A percentile compares a stretch with the other conserved stretches of the same genome.
phyloP scores from a whole-genome alignment of 148 eudicot species.

The Spergularia bocconei region DNA sequence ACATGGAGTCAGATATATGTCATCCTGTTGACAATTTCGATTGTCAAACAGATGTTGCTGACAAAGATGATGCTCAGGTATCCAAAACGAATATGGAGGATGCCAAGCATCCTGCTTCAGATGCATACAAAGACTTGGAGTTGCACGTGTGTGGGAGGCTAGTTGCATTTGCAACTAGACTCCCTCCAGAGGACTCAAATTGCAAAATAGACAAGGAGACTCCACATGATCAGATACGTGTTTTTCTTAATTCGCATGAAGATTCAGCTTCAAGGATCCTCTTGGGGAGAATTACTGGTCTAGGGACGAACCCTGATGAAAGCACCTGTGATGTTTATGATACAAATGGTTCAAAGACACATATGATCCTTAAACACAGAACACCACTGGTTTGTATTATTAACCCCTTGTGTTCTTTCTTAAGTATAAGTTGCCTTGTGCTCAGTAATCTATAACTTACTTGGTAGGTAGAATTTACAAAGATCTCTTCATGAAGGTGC shows the following conservation, averaged over 20 bases:
- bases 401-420: conserved; percentile 16
- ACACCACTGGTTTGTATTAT: conserved; percentile 73
- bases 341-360: conserved; percentile 56
- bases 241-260: conserved; percentile 53
- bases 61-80: conserved; percentile 14
- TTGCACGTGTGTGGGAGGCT: conserved; percentile 76
- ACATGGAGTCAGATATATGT: conserved; percentile 23
- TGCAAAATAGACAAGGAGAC: conserved; percentile 38
- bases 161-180: conserved; percentile 78
- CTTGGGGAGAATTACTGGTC: conserved; percentile 71
- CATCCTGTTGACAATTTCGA: conserved; percentile 24
- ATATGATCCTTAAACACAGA: conserved; percentile 90
- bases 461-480: background rate
- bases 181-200: conserved; percentile 44
- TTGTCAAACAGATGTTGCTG: conserved; percentile 17
- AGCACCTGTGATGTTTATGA: conserved; percentile 68
- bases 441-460: background rate
- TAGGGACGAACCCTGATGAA: conserved; percentile 77
- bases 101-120: conserved; percentile 29
- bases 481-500: background rate
- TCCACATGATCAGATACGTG: conserved; percentile 60
- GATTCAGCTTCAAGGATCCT: conserved; percentile 38
- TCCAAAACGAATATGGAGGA: conserved; percentile 13
- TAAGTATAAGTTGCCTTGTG: background rate
- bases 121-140: conserved; percentile 76